Conservation (phyloP, 768 basidiomycete genomes). For the Baorangia bicolor region DNA sequence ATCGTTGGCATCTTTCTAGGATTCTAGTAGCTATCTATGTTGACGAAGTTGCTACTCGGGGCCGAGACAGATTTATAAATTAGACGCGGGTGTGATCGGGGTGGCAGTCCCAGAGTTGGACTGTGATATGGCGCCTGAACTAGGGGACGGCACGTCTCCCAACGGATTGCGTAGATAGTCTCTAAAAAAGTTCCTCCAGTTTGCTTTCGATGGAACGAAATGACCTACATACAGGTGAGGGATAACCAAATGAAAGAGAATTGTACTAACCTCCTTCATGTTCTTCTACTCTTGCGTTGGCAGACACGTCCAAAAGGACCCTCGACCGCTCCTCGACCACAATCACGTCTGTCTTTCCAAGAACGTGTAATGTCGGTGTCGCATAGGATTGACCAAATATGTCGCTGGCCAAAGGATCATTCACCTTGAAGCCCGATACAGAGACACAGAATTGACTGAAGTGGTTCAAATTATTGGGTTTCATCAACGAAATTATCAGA, state of each 20-base stretch:
- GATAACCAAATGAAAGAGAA: not conserved
- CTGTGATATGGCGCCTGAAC: slow-evolving; percentile 30
- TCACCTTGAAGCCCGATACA: slow-evolving; percentile 68
- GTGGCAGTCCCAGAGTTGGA: slow-evolving; percentile 50
- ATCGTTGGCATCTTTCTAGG: not conserved
- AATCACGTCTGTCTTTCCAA: slow-evolving; percentile 76
- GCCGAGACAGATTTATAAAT: slow-evolving; percentile 1
- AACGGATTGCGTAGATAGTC: slow-evolving; percentile 60
- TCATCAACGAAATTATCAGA: not conserved
- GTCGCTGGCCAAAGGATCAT: slow-evolving; percentile 43
- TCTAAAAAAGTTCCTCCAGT: slow-evolving; percentile 73
- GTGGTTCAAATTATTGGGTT: not conserved
- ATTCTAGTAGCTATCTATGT: slow-evolving; percentile 6
- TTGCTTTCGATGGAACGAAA: slow-evolving; percentile 76
- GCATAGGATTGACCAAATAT: slow-evolving; percentile 53
- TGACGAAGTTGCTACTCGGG: not conserved
- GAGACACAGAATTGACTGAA: slow-evolving; percentile 69
- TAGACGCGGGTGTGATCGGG: slow-evolving; percentile 29
- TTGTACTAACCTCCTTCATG: slow-evolving; percentile 74
- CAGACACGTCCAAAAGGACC: slow-evolving; percentile 52
- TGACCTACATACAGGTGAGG: slow-evolving; percentile 51
- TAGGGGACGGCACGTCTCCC: slow-evolving; percentile 47
- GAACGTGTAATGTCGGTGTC: slow-evolving; percentile 76
- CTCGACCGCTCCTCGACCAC: slow-evolving; percentile 69
- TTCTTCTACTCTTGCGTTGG: slow-evolving; percentile 61